Percentiles rank a stretch among this genome's conserved stretches.
Evolutionary conservation across 306 rosid species (phyloP).

Genomic region (Cercis canadensis): DNA sequence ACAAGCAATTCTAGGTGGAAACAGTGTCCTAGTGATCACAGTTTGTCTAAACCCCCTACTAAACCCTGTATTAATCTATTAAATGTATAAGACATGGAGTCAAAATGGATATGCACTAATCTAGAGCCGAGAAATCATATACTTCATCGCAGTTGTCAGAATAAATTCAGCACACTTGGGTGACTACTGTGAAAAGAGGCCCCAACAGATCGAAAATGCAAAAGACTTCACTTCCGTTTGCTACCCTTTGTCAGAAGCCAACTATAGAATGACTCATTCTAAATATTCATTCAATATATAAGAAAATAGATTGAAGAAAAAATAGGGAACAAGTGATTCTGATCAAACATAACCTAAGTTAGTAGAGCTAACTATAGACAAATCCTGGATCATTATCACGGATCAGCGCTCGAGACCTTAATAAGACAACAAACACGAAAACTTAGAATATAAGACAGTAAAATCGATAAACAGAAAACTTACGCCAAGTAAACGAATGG

Average conservation of each 20-base stretch:
- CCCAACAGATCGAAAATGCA: no score
- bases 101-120: no score
- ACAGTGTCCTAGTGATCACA: no score
- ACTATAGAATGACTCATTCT: background rate
- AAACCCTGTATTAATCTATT: no score
- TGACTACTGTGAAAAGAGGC: no score
- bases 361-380: background rate
- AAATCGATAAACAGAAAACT: constrained; percentile 21
- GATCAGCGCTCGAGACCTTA: constrained; percentile 37
- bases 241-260: no score
- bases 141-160: no score
- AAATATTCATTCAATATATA: background rate
- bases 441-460: background rate
- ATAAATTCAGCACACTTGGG: no score
- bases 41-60: no score
- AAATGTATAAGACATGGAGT: no score
- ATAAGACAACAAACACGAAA: background rate
- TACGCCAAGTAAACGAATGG: constrained; percentile 45
- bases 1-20: no score
- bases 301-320: background rate
- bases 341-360: constrained; percentile 19
- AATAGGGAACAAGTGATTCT: background rate
- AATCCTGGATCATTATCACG: constrained; percentile 20
- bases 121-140: no score
- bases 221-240: background rate